Percentiles rank a stretch among this genome's conserved stretches.
phyloP scores from a whole-genome alignment of 1,139 yeast species.

The Candida smagusa region DNA sequence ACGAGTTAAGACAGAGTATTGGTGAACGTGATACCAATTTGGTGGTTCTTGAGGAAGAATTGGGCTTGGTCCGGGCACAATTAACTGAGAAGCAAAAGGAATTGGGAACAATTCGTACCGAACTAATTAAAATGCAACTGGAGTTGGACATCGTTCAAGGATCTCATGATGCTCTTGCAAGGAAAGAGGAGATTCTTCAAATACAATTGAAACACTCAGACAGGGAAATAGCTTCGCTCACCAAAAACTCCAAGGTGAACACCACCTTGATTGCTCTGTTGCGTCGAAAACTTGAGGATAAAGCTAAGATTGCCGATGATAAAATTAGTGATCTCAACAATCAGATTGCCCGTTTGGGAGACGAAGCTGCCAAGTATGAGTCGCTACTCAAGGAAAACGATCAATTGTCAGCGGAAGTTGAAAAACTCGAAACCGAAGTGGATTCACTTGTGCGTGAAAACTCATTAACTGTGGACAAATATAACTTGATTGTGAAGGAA shows the following conservation, averaged over 20 bases:
- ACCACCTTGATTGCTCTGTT: conserved; percentile 13
- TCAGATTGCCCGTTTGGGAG: background rate
- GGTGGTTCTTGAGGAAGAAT: conserved; percentile 8
- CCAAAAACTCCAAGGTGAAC: conserved; percentile 24
- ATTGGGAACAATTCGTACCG: conserved; percentile 16
- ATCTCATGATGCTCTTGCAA: conserved; percentile 16
- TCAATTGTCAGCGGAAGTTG: conserved; percentile 1
- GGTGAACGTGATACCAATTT: conserved; percentile 18
- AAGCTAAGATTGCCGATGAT: conserved; percentile 5
- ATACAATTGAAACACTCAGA: conserved; percentile 30
- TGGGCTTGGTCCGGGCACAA: conserved; percentile 41
- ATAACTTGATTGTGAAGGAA: conserved; percentile 15
- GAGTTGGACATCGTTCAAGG: conserved; percentile 20
- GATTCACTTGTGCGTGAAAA: background rate
- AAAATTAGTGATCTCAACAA: background rate
- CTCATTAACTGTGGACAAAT: conserved; percentile 6
- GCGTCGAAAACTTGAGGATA: conserved; percentile 9
- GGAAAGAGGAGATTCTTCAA: conserved; percentile 25
- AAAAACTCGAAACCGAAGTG: background rate
- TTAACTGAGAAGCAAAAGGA: conserved; percentile 40
- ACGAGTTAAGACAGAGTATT: conserved; percentile 14
- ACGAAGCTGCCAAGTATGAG: background rate
- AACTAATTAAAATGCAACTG: conserved; percentile 19
- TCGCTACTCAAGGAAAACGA: conserved; percentile 6
- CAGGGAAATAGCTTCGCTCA: conserved; percentile 28